These are phyloP conservation scores for Chamaecyparis obtusa DNA, from an alignment of 75 land plant genomes.

Conservation along the genomic window DNA sequence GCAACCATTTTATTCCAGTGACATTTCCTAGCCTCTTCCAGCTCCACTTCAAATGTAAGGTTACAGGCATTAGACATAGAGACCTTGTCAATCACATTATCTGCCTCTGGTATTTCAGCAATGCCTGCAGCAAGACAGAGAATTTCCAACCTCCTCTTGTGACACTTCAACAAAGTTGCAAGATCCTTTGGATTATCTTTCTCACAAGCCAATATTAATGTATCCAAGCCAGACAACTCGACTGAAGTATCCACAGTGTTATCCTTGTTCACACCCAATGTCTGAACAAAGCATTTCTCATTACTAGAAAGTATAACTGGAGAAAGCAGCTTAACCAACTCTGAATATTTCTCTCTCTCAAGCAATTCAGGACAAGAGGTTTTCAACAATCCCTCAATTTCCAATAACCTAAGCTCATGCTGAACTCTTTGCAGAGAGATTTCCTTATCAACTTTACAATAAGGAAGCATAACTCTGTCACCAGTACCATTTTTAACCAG, in stretches of 20 bases:
- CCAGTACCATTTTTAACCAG: slow-evolving; percentile 14
- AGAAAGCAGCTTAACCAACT: slow-evolving; percentile 60
- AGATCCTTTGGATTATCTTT: slow-evolving; percentile 45
- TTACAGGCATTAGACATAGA: background rate
- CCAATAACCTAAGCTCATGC: slow-evolving; percentile 64
- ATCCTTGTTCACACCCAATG: slow-evolving; percentile 24
- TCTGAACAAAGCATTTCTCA: slow-evolving; percentile 42
- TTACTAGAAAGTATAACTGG: slow-evolving; percentile 62
- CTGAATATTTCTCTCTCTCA: slow-evolving; percentile 58
- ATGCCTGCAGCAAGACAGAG: slow-evolving; percentile 63
- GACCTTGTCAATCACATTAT: slow-evolving; percentile 9
- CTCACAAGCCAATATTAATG: slow-evolving; percentile 74
- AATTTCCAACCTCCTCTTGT: slow-evolving; percentile 62
- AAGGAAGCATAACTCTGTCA: slow-evolving; percentile 41
- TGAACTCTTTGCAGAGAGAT: slow-evolving; percentile 62
- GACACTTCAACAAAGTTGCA: slow-evolving; percentile 57
- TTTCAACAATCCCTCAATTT: slow-evolving; percentile 61
- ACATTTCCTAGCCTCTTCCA: slow-evolving; percentile 24
- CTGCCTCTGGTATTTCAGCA: slow-evolving; percentile 20
- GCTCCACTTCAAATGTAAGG: slow-evolving; percentile 34
- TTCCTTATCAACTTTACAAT: slow-evolving; percentile 66
- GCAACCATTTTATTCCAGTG: slow-evolving; percentile 44
- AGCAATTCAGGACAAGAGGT: slow-evolving; percentile 53
- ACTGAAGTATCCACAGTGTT: slow-evolving; percentile 41
- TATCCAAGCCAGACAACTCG: slow-evolving; percentile 71